Conservation (phyloP, 148 eudicot species). For the Euryodendron excelsum region DNA sequence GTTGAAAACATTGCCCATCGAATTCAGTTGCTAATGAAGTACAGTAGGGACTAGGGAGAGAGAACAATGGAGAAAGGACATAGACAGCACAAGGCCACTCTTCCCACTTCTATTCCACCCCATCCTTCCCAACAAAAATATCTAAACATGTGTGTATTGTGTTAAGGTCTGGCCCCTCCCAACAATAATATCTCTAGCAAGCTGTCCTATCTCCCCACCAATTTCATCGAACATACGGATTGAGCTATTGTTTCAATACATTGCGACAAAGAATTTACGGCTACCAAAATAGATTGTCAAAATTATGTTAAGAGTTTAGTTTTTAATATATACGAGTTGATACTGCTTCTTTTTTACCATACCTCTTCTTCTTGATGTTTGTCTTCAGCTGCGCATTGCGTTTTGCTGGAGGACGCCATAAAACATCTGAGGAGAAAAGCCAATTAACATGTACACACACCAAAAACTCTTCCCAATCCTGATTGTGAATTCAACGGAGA, state of each 20-base stretch:
- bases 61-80: neutral
- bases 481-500: neutral
- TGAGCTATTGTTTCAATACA: neutral
- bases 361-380: slow-evolving; percentile 49
- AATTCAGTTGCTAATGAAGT: neutral
- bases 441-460: neutral
- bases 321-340: neutral
- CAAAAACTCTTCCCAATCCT: neutral
- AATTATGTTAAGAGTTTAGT: neutral
- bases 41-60: too few species aligned
- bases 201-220: neutral
- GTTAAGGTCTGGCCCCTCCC: too few species aligned
- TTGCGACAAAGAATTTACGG: neutral
- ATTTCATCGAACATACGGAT: neutral
- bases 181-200: neutral
- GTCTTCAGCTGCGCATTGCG: slow-evolving; percentile 34
- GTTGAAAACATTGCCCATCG: neutral
- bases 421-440: slow-evolving; percentile 1
- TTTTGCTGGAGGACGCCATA: slow-evolving; percentile 29
- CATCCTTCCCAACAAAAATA: neutral
- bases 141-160: neutral
- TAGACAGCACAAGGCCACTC: neutral
- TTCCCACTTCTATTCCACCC: neutral
- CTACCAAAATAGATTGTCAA: neutral
- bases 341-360: neutral